Evolutionary conservation across 2,329 filamentous ascomycete genomes (phyloP).

Genomic region (Simplicillium aogashimaense): DNA sequence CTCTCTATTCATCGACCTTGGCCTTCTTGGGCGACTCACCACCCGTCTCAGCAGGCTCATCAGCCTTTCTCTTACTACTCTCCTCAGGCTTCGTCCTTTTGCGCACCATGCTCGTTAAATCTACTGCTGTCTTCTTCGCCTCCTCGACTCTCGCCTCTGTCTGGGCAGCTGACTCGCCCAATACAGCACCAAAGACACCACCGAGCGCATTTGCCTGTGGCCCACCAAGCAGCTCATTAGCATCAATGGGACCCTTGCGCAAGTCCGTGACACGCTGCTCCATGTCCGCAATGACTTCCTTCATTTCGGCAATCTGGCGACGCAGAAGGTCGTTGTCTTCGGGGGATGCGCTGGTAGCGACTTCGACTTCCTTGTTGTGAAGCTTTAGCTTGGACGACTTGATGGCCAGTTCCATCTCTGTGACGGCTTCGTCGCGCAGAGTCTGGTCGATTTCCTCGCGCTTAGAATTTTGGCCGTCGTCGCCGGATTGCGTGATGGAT

Average conservation of each 20-base stretch:
- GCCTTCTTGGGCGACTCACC: conserved; percentile 32
- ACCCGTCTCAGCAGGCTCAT: conserved; percentile 13
- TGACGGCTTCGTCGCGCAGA: conserved; percentile 60
- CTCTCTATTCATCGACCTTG: conserved; percentile 36
- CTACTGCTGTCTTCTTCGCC: conserved; percentile 63
- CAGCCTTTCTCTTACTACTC: conserved; percentile 14
- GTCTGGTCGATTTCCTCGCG: conserved; percentile 52
- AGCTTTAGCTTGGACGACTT: conserved; percentile 62
- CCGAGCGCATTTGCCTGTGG: conserved; percentile 32
- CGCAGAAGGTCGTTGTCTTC: conserved; percentile 57
- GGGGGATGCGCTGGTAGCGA: conserved; percentile 51
- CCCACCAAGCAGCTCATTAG: conserved; percentile 26
- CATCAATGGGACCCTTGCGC: conserved; percentile 43
- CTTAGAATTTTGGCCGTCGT: conserved; percentile 33
- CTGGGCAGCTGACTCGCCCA: conserved; percentile 52
- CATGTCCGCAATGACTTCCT: conserved; percentile 71
- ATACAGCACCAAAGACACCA: conserved; percentile 53
- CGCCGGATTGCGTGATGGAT: conserved; percentile 56
- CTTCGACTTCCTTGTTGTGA: conserved; percentile 56
- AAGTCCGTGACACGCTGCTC: conserved; percentile 65
- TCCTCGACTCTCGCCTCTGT: conserved; percentile 58
- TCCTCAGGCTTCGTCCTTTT: conserved; percentile 41
- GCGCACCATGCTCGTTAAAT: conserved; percentile 64
- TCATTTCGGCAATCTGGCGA: conserved; percentile 59
- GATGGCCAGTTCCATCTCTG: conserved; percentile 65